Evolutionary conservation across 192 early-diverging fungal genomes (phyloP).

Genomic region (Backusella circina): DNA sequence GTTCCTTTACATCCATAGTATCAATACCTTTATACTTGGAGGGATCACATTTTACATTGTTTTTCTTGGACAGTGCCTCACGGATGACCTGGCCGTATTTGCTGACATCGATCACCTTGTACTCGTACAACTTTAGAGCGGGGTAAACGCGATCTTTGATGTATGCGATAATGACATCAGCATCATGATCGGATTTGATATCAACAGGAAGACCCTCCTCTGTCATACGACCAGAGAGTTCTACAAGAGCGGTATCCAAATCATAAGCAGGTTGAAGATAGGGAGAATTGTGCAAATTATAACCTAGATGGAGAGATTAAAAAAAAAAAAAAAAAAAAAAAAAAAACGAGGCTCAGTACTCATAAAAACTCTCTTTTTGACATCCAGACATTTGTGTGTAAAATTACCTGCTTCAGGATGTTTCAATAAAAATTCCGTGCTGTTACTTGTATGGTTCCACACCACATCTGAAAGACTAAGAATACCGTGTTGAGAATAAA

Average conservation of each 20-base stretch:
- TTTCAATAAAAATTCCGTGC: conserved; percentile 90
- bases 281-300: conserved; percentile 92
- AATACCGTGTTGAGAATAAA: conserved; percentile 65
- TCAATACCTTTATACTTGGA: conserved; percentile 21
- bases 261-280: conserved; percentile 92
- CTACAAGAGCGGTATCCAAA: conserved; percentile 81
- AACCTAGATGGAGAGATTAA: conserved; percentile 65
- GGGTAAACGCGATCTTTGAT: conserved; percentile 53
- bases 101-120: conserved; percentile 74
- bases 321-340: conserved; percentile 13
- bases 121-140: conserved; percentile 82
- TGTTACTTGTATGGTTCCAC: conserved; percentile 97
- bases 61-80: conserved; percentile 33
- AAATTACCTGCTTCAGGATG: conserved; percentile 89
- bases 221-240: conserved; percentile 61
- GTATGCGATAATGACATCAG: conserved; percentile 60
- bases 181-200: conserved; percentile 62
- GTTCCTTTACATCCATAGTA: conserved; percentile 43
- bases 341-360: conserved; percentile 1
- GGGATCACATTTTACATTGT: not conserved
- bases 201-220: conserved; percentile 45
- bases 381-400: not conserved
- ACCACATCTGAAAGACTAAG: conserved; percentile 91
- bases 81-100: conserved; percentile 37
- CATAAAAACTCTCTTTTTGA: not conserved